Percentiles rank a stretch among this genome's conserved stretches.
Conservation (phyloP, 768 basidiomycete species). For the Aureoboletus auriporus region DNA sequence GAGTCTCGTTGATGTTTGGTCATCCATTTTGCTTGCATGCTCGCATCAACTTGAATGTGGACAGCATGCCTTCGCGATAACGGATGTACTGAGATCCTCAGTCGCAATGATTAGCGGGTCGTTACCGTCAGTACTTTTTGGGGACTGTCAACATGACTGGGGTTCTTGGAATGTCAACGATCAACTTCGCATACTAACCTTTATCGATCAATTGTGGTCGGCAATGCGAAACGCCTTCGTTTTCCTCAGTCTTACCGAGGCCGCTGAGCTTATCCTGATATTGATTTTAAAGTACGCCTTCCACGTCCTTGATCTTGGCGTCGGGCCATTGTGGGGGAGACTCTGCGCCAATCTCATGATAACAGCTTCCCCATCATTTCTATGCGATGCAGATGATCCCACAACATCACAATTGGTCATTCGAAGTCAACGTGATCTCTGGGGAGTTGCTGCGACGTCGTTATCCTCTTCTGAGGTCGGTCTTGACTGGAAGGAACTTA, state of each 20-base stretch:
- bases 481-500: constrained; percentile 38
- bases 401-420: constrained; percentile 22
- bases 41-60: constrained; percentile 39
- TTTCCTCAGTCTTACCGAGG: constrained; percentile 34
- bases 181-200: constrained; percentile 37
- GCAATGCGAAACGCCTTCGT: constrained; percentile 48
- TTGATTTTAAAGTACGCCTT: constrained; percentile 44
- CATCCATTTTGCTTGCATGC: constrained; percentile 50
- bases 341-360: constrained; percentile 48
- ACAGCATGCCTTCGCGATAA: constrained; percentile 32
- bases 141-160: constrained; percentile 12
- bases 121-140: constrained; percentile 16
- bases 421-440: constrained; percentile 37
- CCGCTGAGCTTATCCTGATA: constrained; percentile 45
- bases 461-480: constrained; percentile 23
- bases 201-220: constrained; percentile 47
- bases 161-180: constrained; percentile 20
- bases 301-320: constrained; percentile 33
- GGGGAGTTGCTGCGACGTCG: constrained; percentile 41
- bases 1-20: constrained; percentile 46
- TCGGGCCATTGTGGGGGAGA: constrained; percentile 43
- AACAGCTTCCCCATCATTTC: constrained; percentile 36
- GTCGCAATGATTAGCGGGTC: constrained; percentile 36
- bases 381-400: constrained; percentile 32
- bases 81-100: constrained; percentile 32